Conservation (phyloP, 257 asterid species). For the Fraxinus quadrangulata region DNA sequence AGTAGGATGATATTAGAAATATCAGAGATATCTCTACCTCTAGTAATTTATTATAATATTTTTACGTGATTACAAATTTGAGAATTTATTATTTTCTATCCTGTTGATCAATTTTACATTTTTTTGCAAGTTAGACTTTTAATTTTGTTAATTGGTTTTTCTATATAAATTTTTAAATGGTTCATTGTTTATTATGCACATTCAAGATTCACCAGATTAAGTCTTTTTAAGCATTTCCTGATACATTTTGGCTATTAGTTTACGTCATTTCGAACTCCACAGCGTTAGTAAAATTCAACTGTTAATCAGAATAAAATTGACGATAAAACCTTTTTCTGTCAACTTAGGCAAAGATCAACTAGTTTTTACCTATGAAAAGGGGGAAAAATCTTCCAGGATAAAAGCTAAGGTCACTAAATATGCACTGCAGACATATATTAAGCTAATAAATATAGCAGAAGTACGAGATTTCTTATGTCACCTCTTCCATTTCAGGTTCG, state of each 20-base stretch:
- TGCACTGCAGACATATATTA: slow-evolving; percentile 11
- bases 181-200: background rate
- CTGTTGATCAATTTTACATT: background rate
- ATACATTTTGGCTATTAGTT: background rate
- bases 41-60: no score
- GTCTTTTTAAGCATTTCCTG: background rate
- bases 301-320: background rate
- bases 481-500: slow-evolving; percentile 99
- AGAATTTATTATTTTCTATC: background rate
- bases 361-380: background rate
- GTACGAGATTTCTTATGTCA: slow-evolving; percentile 30
- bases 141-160: background rate
- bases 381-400: background rate
- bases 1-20: background rate
- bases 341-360: background rate
- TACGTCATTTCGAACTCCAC: background rate
- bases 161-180: background rate
- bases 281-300: background rate
- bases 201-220: no score
- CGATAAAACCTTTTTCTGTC: background rate
- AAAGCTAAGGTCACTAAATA: slow-evolving; percentile 15
- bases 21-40: background rate
- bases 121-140: background rate
- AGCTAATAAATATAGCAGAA: slow-evolving; percentile 21
- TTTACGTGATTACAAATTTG: background rate